Evolutionary conservation across 441 rosid species (phyloP).

Genomic region (Euphorbia schlechtendalii): DNA sequence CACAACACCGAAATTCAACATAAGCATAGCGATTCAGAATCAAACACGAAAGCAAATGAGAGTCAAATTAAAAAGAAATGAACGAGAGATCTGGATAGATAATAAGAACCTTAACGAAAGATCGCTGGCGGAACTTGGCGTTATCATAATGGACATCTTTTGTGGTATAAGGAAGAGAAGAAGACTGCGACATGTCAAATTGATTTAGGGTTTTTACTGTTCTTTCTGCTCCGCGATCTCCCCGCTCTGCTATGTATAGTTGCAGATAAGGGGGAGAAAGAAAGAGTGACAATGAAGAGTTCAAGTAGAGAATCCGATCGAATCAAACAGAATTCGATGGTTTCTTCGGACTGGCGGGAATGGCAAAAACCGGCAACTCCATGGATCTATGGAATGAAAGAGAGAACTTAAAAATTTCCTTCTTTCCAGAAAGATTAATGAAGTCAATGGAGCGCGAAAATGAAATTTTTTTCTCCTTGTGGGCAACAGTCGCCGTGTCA

Average conservation of each 20-base stretch:
- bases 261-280: not conserved
- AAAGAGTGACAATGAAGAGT: not conserved
- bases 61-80: not conserved
- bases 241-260: not conserved
- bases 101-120: constrained; percentile 49
- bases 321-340: not conserved
- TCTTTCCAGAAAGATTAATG: not conserved
- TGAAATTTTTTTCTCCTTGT: too few species aligned
- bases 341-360: constrained; percentile 9
- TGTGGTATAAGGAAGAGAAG: constrained; percentile 68
- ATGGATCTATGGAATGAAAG: not conserved
- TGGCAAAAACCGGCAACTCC: not conserved
- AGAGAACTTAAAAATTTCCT: too few species aligned
- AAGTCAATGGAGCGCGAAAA: not conserved
- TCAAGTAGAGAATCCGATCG: constrained; percentile 1
- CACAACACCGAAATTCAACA: not conserved
- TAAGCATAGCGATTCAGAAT: not conserved
- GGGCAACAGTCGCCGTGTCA: too few species aligned
- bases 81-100: constrained; percentile 8
- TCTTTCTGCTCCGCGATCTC: not conserved
- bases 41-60: not conserved
- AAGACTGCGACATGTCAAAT: constrained; percentile 57
- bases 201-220: constrained; percentile 6
- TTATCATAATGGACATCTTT: constrained; percentile 86
- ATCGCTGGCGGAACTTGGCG: constrained; percentile 91